Evolutionary conservation across 441 rosid genomes (phyloP).

Genomic region (Gossypium schwendimanii): DNA sequence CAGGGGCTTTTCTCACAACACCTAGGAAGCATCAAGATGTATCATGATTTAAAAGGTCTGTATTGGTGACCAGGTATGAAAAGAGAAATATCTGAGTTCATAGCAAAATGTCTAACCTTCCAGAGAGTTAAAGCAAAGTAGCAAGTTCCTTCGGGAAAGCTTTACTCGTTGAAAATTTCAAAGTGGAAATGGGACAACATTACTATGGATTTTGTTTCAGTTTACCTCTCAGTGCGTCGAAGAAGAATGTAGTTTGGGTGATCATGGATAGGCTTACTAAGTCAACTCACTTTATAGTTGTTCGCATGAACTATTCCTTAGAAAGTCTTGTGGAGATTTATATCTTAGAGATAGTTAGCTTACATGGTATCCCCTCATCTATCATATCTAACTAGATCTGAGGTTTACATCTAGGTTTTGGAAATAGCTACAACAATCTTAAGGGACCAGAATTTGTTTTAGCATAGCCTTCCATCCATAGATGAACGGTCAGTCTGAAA

Average conservation of each 20-base stretch:
- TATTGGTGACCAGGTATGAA: neutral
- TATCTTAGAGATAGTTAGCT: neutral
- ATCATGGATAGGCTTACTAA: neutral
- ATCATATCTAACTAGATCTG: neutral
- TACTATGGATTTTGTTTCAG: neutral
- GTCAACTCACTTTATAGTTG: neutral
- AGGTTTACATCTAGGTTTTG: neutral
- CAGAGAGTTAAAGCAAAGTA: neutral
- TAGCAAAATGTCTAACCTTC: neutral
- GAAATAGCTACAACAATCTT: neutral
- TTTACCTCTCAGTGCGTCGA: neutral
- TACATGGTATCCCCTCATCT: neutral
- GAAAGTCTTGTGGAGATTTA: neutral
- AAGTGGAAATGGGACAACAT: neutral
- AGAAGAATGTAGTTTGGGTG: neutral
- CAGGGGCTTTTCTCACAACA: neutral
- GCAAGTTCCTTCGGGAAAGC: neutral
- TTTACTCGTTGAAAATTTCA: neutral
- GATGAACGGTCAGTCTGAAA: too few species aligned
- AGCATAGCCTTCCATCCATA: neutral
- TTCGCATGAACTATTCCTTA: neutral
- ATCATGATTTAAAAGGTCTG: neutral
- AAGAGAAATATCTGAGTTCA: neutral
- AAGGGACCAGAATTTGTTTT: neutral
- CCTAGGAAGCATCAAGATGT: neutral